Evolutionary conservation across 176 grass and related monocot species (phyloP).

Genomic region (Zea mays): DNA sequence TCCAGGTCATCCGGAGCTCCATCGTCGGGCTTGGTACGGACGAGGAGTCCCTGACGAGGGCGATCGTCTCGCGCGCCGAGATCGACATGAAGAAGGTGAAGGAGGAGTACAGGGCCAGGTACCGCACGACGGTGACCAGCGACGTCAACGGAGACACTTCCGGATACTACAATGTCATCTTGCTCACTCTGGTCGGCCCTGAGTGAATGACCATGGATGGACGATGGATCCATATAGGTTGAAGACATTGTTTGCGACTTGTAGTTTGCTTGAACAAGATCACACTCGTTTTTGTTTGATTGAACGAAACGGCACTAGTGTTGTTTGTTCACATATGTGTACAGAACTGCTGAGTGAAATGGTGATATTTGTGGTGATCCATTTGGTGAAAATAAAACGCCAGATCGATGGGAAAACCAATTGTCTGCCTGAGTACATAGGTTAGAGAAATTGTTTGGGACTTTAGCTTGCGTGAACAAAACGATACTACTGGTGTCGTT

Average conservation of each 20-base stretch:
- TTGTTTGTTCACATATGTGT: not conserved
- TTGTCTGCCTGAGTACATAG: too few species aligned
- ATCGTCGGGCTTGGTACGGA: conserved; percentile 76
- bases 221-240: not conserved
- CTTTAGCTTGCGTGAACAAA: too few species aligned
- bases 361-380: not conserved
- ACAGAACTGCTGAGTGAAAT: conserved; percentile 21
- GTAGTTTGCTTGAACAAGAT: not conserved
- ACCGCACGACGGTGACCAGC: conserved; percentile 50
- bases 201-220: conserved; percentile 38
- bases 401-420: not conserved
- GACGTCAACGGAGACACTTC: conserved; percentile 73
- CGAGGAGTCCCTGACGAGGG: conserved; percentile 70
- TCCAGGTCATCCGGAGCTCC: conserved; percentile 73
- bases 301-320: not conserved
- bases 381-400: conserved; percentile 29
- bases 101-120: conserved; percentile 69
- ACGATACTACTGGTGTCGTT: too few species aligned
- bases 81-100: conserved; percentile 81
- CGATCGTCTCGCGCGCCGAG: conserved; percentile 61
- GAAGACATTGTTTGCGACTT: not conserved
- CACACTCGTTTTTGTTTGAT: not conserved
- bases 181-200: conserved; percentile 65
- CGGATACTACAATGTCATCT: conserved; percentile 57
- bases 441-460: too few species aligned